These are phyloP conservation scores for Saccharomycopsis fermentans DNA, from an alignment of 805 yeast species.

Conservation along the genomic window DNA sequence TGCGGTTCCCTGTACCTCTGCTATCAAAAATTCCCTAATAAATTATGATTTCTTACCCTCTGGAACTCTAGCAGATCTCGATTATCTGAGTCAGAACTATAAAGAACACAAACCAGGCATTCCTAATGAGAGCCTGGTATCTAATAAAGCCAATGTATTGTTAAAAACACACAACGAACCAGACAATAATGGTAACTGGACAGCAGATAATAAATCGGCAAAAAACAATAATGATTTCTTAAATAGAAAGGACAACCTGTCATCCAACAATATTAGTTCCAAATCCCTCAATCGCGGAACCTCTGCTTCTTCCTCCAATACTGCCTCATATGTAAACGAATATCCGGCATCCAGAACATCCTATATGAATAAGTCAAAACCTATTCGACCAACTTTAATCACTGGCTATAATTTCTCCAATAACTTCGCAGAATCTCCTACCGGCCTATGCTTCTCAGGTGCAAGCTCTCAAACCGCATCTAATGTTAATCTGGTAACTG, in stretches of 20 bases:
- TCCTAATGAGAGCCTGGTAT: no score
- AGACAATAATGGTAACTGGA: background rate
- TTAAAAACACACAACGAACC: no score
- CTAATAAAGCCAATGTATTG: no score
- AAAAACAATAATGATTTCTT: background rate
- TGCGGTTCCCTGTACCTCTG: background rate
- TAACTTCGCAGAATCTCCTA: slow-evolving; percentile 16
- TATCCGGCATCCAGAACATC: background rate
- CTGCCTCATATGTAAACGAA: no score
- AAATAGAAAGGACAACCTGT: background rate
- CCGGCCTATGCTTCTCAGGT: background rate
- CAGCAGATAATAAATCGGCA: background rate
- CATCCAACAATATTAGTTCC: background rate
- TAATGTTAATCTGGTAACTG: background rate
- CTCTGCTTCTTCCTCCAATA: background rate
- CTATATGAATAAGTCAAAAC: background rate
- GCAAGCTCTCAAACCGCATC: background rate
- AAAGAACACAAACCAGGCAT: no score
- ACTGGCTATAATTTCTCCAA: slow-evolving; percentile 18
- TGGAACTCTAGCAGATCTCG: background rate
- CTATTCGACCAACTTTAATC: slow-evolving; percentile 12
- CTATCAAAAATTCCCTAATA: background rate
- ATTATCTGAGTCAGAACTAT: background rate
- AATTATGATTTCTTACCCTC: background rate
- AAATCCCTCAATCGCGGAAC: background rate